Conservation (phyloP, 164 flowering plant species). For the Annona cherimola region DNA sequence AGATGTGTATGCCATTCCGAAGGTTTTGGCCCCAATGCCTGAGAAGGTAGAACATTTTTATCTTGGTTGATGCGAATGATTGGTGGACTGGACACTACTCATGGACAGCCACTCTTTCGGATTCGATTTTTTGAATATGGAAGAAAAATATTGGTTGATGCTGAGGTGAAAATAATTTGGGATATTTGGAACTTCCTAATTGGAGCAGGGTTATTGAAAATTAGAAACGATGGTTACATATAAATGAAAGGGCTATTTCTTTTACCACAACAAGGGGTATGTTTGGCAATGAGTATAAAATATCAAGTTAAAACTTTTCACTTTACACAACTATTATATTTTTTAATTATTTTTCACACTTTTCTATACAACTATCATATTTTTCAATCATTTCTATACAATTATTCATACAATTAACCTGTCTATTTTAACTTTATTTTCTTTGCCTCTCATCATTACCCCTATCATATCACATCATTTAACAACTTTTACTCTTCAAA, state of each 20-base stretch:
- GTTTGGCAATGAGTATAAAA: too few species aligned
- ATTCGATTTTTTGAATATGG: background rate
- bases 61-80: background rate
- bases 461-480: too few species aligned
- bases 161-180: background rate
- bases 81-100: background rate
- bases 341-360: too few species aligned
- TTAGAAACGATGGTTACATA: background rate
- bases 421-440: too few species aligned
- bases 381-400: too few species aligned
- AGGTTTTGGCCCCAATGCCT: slow-evolving; percentile 92
- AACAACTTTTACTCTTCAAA: too few species aligned
- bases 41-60: slow-evolving; percentile 46
- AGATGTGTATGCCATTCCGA: slow-evolving; percentile 86
- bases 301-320: too few species aligned
- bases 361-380: too few species aligned
- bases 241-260: background rate
- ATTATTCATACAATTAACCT: too few species aligned
- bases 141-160: background rate
- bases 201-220: background rate
- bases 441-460: too few species aligned
- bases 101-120: background rate
- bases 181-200: background rate
- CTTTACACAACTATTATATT: too few species aligned
- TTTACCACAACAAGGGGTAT: background rate